Evolutionary conservation across 2,329 filamentous ascomycete species (phyloP).

Genomic region (Alternaria sp.): DNA sequence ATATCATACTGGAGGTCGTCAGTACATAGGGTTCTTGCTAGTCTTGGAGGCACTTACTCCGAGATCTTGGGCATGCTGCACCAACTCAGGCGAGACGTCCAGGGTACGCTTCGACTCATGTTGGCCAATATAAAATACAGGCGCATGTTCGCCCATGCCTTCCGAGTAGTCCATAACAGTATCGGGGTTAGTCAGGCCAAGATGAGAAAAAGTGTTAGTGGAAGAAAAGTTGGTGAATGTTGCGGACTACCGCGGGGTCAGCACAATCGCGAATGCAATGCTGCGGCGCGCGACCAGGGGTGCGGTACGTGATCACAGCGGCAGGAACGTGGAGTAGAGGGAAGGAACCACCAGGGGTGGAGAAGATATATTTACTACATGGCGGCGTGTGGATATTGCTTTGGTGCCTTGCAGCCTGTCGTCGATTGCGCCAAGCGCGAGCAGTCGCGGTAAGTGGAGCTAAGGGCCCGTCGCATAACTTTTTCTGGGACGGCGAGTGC

Average conservation of each 20-base stretch:
- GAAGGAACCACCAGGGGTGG: constrained; percentile 9
- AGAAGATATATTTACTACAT: constrained; percentile 13
- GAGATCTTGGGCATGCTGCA: constrained; percentile 70
- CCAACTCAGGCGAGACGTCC: constrained; percentile 68
- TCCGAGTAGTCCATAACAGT: constrained; percentile 38
- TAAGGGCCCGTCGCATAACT: constrained; percentile 25
- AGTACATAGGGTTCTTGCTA: constrained; percentile 1
- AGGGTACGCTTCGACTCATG: constrained; percentile 70
- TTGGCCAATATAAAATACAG: constrained; percentile 73
- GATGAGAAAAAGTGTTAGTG: neutral
- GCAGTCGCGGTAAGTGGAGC: constrained; percentile 18
- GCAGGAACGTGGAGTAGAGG: neutral
- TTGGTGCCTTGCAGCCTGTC: constrained; percentile 15
- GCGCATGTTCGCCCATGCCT: constrained; percentile 47
- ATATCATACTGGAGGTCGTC: constrained; percentile 71
- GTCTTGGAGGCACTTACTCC: constrained; percentile 60
- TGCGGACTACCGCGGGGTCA: constrained; percentile 18
- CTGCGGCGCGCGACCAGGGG: constrained; percentile 1
- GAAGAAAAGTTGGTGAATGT: constrained; percentile 11
- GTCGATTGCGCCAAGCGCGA: constrained; percentile 15
- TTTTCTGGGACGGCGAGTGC: constrained; percentile 17
- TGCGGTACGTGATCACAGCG: neutral
- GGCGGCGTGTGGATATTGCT: constrained; percentile 11
- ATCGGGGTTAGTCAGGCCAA: neutral
- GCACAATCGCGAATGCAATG: constrained; percentile 1